phyloP scores from a whole-genome alignment of 108 stramenopile species.

The Stephanodiscus triporus region DNA sequence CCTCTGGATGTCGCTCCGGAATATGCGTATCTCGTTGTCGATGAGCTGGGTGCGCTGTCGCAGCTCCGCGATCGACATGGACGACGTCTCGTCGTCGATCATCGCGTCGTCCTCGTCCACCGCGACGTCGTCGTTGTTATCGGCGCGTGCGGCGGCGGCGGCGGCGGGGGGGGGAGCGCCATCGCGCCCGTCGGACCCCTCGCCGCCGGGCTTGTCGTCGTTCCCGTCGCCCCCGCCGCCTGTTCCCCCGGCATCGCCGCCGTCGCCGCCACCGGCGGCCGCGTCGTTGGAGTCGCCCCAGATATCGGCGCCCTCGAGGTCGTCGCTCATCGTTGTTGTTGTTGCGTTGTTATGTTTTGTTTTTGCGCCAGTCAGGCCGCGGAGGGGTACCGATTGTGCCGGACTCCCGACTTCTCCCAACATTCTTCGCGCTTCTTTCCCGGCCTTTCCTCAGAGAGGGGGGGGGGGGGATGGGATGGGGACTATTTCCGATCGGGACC shows the following conservation, averaged over 20 bases:
- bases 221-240: constrained; percentile 16
- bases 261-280: constrained; percentile 38
- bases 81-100: constrained; percentile 82
- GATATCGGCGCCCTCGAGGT: constrained; percentile 93
- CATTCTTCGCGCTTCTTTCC: not conserved
- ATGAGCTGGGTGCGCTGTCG: constrained; percentile 95
- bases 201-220: too few relatives aligned
- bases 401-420: not conserved
- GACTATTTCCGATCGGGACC: too few relatives aligned
- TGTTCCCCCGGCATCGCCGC: constrained; percentile 13
- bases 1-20: constrained; percentile 94
- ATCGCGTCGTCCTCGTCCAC: constrained; percentile 32
- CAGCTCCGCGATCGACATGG: constrained; percentile 92
- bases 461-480: too few relatives aligned
- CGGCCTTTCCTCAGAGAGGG: too few relatives aligned
- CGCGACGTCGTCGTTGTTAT: too few relatives aligned
- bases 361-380: not conserved
- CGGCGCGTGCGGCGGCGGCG: constrained; percentile 20
- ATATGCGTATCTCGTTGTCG: constrained; percentile 97
- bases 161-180: constrained; percentile 33
- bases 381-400: not conserved
- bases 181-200: constrained; percentile 50
- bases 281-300: constrained; percentile 83
- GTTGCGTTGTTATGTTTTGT: not conserved
- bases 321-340: constrained; percentile 61